A percentile compares a stretch with the other conserved stretches of the same genome.
phyloP scores from a whole-genome alignment of 2,329 filamentous ascomycete species.

The Didymella pomorum region DNA sequence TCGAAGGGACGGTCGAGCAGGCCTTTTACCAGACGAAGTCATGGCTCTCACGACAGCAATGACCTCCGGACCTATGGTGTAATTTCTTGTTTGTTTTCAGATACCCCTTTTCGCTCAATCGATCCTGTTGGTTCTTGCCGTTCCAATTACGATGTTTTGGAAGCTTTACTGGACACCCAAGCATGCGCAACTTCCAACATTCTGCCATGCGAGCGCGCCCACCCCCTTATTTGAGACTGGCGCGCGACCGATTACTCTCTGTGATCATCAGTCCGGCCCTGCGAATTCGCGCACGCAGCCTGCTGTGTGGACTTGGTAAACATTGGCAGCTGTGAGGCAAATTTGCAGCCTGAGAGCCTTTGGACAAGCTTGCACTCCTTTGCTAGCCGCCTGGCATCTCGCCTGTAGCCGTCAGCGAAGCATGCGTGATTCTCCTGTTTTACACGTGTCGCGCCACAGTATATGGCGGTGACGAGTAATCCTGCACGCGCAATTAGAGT shows the following conservation, averaged over 20 bases:
- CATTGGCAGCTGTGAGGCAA: neutral
- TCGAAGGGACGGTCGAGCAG: neutral
- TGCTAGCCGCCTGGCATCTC: neutral
- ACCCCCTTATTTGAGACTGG: neutral
- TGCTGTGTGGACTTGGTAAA: neutral
- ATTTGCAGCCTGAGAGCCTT: neutral
- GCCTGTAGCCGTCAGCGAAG: constrained; percentile 2
- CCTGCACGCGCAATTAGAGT: constrained; percentile 13
- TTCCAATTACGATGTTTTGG: neutral
- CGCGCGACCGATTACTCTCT: neutral
- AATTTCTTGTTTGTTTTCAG: neutral
- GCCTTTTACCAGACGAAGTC: neutral
- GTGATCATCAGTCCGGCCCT: neutral
- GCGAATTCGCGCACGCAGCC: neutral
- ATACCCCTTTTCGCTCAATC: constrained; percentile 7
- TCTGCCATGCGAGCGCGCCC: too few relatives aligned
- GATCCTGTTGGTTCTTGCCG: neutral
- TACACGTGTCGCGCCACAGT: constrained; percentile 25
- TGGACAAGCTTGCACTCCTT: neutral
- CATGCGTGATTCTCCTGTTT: constrained; percentile 1
- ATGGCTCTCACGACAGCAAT: neutral
- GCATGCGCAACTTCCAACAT: too few relatives aligned
- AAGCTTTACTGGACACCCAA: too few relatives aligned
- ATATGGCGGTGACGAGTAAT: constrained; percentile 17
- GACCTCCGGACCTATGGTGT: neutral